phyloP scores from a whole-genome alignment of 176 grass and related monocot species.

The Raddia distichophylla region DNA sequence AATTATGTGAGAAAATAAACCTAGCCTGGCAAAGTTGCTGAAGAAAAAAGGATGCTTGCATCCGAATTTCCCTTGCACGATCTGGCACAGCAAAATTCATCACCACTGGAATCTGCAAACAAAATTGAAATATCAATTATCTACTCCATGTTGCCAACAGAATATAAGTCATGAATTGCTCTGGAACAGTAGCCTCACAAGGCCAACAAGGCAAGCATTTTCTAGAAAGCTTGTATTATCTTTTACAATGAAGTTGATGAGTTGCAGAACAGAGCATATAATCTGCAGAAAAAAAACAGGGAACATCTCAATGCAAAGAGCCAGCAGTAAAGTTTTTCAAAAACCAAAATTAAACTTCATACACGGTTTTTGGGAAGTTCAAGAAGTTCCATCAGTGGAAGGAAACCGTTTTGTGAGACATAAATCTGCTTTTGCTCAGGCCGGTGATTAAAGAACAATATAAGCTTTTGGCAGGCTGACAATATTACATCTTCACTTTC shows the following conservation, averaged over 20 bases:
- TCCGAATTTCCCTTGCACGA: constrained; percentile 76
- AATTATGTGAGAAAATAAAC: constrained; percentile 54
- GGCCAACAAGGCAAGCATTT: constrained; percentile 98
- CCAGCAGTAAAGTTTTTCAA: constrained; percentile 15
- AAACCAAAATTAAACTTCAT: constrained; percentile 49
- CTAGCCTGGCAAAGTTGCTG: constrained; percentile 96
- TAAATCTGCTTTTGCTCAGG: constrained; percentile 90
- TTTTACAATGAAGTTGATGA: constrained; percentile 92
- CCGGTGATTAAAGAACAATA: constrained; percentile 70
- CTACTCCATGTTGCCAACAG: neutral
- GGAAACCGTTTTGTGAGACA: constrained; percentile 90
- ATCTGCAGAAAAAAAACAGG: constrained; percentile 59
- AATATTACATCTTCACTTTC: constrained; percentile 95
- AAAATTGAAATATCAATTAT: constrained; percentile 32
- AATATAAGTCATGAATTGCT: constrained; percentile 38
- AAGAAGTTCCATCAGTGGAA: constrained; percentile 94
- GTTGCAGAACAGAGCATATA: constrained; percentile 75
- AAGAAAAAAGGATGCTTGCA: constrained; percentile 93
- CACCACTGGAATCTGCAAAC: constrained; percentile 82
- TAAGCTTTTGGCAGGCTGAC: constrained; percentile 85
- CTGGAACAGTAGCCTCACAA: constrained; percentile 61
- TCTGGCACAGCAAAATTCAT: constrained; percentile 83
- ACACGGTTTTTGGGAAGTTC: constrained; percentile 89
- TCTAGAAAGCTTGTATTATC: constrained; percentile 80
- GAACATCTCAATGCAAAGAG: constrained; percentile 31